Evolutionary conservation across 768 basidiomycete species (phyloP).

Genomic region (Termitomyces sp.): DNA sequence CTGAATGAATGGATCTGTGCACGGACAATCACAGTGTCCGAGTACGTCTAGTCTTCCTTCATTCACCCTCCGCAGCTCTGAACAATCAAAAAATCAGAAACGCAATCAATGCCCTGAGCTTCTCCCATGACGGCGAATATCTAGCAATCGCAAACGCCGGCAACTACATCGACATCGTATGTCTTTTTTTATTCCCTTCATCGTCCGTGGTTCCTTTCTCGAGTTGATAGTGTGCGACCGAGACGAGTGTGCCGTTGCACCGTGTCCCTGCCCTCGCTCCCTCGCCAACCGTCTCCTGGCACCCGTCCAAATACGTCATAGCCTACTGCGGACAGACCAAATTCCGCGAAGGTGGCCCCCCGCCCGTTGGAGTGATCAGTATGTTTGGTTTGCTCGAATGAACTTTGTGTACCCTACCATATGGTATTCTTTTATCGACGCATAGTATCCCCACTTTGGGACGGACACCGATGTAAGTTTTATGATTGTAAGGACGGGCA

Average conservation of each 20-base stretch:
- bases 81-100: constrained; percentile 42
- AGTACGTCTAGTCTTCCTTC: constrained; percentile 44
- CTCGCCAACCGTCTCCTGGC: constrained; percentile 76
- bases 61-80: not conserved
- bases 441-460: too few species aligned
- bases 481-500: not conserved
- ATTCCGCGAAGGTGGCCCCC: constrained; percentile 56
- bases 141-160: constrained; percentile 71
- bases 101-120: constrained; percentile 67
- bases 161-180: constrained; percentile 71
- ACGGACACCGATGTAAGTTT: not conserved
- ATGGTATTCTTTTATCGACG: not conserved
- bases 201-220: not conserved
- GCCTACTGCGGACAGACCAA: constrained; percentile 81
- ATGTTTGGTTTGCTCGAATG: constrained; percentile 56
- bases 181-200: constrained; percentile 21
- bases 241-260: constrained; percentile 69
- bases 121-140: constrained; percentile 82
- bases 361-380: constrained; percentile 64
- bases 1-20: constrained; percentile 75
- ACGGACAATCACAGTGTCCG: constrained; percentile 73
- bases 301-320: constrained; percentile 75
- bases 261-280: constrained; percentile 70
- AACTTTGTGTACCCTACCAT: not conserved
- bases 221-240: constrained; percentile 60